Percentiles rank a stretch among this genome's conserved stretches.
phyloP scores from a whole-genome alignment of 129 eudicot genomes.

The Heracleum sosnowskyi region DNA sequence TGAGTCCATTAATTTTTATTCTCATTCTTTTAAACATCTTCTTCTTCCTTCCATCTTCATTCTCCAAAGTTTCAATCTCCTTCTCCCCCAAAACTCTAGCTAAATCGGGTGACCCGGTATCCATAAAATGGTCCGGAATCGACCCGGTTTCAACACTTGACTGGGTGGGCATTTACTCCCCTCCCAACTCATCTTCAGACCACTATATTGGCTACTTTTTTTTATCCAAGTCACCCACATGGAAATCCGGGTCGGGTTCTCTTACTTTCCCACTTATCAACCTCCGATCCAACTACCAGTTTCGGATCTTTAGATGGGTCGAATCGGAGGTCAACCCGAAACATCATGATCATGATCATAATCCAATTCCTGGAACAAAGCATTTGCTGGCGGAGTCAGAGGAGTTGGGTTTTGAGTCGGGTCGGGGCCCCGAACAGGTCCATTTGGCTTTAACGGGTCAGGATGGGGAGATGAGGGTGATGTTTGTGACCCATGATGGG shows the following conservation, averaged over 20 bases:
- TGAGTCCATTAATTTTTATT: constrained; percentile 16
- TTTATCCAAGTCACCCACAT: constrained; percentile 26
- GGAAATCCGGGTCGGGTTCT: constrained; percentile 86
- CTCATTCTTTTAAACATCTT: constrained; percentile 3
- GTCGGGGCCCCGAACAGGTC: constrained; percentile 77
- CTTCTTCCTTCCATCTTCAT: constrained; percentile 19
- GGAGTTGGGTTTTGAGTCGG: constrained; percentile 39
- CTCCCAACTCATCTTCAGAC: constrained; percentile 43
- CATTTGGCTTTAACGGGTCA: constrained; percentile 71
- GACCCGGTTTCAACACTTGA: constrained; percentile 29
- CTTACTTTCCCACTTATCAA: constrained; percentile 51
- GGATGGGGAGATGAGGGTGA: constrained; percentile 75
- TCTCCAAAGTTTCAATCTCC: constrained; percentile 29
- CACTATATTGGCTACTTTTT: constrained; percentile 9
- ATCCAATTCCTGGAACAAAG: constrained; percentile 72
- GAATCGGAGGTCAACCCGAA: constrained; percentile 55
- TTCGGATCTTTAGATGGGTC: constrained; percentile 80
- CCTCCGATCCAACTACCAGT: constrained; percentile 66
- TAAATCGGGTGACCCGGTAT: constrained; percentile 6
- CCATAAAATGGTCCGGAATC: constrained; percentile 17
- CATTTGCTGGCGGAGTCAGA: constrained; percentile 53
- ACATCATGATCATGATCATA: constrained; percentile 60
- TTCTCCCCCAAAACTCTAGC: constrained; percentile 37
- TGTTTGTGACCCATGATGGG: constrained; percentile 80
- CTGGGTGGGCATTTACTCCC: constrained; percentile 51